Evolutionary conservation across 805 yeast genomes (phyloP), one percentile per base, ranked within the genome.

Genomic region (Candida nanaspora): DNA sequence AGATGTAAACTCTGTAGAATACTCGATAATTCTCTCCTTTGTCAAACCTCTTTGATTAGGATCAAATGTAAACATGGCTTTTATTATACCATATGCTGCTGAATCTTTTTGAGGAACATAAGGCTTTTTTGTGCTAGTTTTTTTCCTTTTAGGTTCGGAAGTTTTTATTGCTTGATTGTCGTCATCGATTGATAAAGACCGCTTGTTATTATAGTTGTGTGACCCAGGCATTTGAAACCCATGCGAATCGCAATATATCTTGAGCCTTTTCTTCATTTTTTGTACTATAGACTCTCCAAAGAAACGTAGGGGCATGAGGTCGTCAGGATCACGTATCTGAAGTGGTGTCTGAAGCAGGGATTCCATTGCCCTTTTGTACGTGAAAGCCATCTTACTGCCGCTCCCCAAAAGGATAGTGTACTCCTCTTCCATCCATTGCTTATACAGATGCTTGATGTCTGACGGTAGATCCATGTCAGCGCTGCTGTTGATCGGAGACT

Each of bases 21-120:
- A 50, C 9, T 66, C 52, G 2, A 74, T 63, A 6, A 88, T 70
- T 30, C 76, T 82, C 10, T 74, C 76, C 52, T 77, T 82, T 4
- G 80, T 69, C 50, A 85, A 52, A 0, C 96, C 95, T n/a, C 57
- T 52, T 18, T 69, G 58, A 2, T 59, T 50, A 4, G 61, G 56
- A 50, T 80, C 87, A 22, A 54, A 57, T 35, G 74, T 66, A 38
- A 68, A 62, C 3, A 88, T 60, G 0, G 80, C 80, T 16, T 86
- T 45, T 16, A 88, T 51, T 8, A 88, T 82, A 0, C 93, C 95
- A 63, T 85, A 89, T 0, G 85, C 94, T 1, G 96, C 96, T 0
- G 93, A 78, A 28, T 89, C 63, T 45, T 78, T 76, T 37, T 68
- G 70, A 0, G 97, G 97, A 0, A 87, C 70, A 56, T 84, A 87